Base-by-base conservation (phyloP, 148 eudicot genomes). In the Fagopyrum esculentum region DNA sequence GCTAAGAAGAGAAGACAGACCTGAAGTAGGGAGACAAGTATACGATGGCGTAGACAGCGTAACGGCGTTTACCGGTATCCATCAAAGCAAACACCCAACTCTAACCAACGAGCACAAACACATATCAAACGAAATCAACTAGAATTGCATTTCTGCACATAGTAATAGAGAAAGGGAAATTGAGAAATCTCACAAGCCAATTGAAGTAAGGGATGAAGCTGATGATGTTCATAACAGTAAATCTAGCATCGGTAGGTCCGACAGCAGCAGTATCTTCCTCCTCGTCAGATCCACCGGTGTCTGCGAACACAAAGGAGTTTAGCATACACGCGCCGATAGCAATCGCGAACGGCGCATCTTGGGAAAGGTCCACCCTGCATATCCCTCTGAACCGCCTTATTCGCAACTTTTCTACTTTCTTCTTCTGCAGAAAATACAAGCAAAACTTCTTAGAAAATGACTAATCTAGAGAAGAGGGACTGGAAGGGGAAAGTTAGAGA, bases 201-300 rank as follows among this genome's bases (percentile, higher is more conserved):
- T 95, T 95, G 89, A 95, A 95, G 84, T 86, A 95, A 71, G 99
- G 99, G 74, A 95, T 92, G 86, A 92, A 84, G 78, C 90, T 78
- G 45, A 95, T 89, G 88, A 95, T 78, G 69, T 86, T 90, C 97
- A 95, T 95, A 47, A 92, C 92, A 4, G 93, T 87, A 45, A 90
- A 86, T 79, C 97, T 84, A 0, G 91, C 84, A 78, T 92, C 97
- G 1, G 88, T 87, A 1, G 99, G 75, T 63, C 85, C 85, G 13
- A 92, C 76, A 45, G 76, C 78, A 5, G 81, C 83, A 1, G 80
- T 87, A 6, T 82, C 88, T 35, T 82, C 83, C 3, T 80, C 77
- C 57, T 77, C 89, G 3, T 80, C 81, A 17, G 82, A 76, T 6
- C 68, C 78, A 4, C 77, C 66, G 17, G 80, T 57, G 69, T 50